phyloP scores from a whole-genome alignment of 768 basidiomycete genomes.

The Heimioporus sp. region DNA sequence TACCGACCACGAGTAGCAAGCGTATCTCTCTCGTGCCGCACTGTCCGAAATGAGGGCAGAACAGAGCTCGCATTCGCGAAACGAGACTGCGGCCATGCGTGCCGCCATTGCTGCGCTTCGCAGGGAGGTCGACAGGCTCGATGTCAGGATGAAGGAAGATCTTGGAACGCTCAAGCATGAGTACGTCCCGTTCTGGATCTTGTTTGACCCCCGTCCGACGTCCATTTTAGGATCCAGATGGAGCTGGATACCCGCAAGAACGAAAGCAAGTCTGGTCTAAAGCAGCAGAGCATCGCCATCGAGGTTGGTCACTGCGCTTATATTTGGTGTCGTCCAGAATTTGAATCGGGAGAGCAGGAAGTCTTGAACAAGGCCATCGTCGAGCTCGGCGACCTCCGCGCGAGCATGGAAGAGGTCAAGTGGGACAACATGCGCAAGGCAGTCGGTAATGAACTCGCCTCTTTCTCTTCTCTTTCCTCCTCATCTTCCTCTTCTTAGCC shows the following conservation, averaged over 20 bases:
- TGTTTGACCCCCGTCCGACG: not conserved
- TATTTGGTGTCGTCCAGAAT: not conserved
- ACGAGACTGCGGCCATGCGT: slow-evolving; percentile 82
- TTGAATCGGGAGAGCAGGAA: slow-evolving; percentile 43
- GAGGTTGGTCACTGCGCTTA: slow-evolving; percentile 49
- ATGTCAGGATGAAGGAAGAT: slow-evolving; percentile 93
- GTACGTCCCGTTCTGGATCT: slow-evolving; percentile 44
- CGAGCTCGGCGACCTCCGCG: slow-evolving; percentile 72
- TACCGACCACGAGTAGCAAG: slow-evolving; percentile 58
- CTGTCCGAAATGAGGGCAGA: slow-evolving; percentile 88
- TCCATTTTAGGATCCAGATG: slow-evolving; percentile 77
- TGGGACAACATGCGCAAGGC: slow-evolving; percentile 89
- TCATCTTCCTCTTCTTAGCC: slow-evolving; percentile 36
- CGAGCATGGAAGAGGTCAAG: slow-evolving; percentile 79
- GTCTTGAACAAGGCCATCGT: slow-evolving; percentile 74
- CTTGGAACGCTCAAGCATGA: slow-evolving; percentile 88
- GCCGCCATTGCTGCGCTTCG: slow-evolving; percentile 73
- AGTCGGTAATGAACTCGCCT: slow-evolving; percentile 52
- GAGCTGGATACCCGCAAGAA: slow-evolving; percentile 93
- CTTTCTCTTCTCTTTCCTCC: not conserved
- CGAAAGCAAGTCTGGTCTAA: slow-evolving; percentile 81
- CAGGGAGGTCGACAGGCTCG: slow-evolving; percentile 81
- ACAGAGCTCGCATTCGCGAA: slow-evolving; percentile 75
- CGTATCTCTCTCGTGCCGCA: slow-evolving; percentile 92
- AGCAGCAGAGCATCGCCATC: slow-evolving; percentile 79